Conservation (phyloP, 2,329 filamentous ascomycete genomes). For the Paraphoma sp. region DNA sequence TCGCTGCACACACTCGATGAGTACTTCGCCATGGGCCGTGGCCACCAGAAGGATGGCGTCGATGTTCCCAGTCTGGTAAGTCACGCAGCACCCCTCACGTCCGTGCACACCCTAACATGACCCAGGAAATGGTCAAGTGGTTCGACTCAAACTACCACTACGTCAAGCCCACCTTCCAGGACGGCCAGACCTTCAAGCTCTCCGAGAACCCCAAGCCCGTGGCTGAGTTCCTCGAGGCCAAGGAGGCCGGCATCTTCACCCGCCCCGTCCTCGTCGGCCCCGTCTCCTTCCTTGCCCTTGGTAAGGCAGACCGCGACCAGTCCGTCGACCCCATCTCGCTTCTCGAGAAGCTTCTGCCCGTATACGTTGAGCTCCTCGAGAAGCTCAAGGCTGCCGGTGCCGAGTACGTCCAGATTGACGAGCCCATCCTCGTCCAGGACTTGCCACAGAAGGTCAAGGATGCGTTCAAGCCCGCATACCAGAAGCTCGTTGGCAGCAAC, state of each 20-base stretch:
- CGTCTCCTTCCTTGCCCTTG: slow-evolving; percentile 96
- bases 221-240: slow-evolving; percentile 92
- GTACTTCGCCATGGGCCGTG: slow-evolving; percentile 99
- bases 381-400: slow-evolving; percentile 96
- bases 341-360: slow-evolving; percentile 88
- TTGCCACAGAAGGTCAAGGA: slow-evolving; percentile 88
- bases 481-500: slow-evolving; percentile 81
- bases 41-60: slow-evolving; percentile 91
- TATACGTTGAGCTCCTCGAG: slow-evolving; percentile 91
- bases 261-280: slow-evolving; percentile 94
- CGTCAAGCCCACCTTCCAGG: slow-evolving; percentile 97
- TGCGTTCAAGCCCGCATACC: slow-evolving; percentile 97
- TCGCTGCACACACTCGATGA: slow-evolving; percentile 88
- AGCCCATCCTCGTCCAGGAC: slow-evolving; percentile 96
- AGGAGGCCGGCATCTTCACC: slow-evolving; percentile 92
- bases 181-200: slow-evolving; percentile 96
- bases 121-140: slow-evolving; percentile 98
- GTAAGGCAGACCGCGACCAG: slow-evolving; percentile 97
- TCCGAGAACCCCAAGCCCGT: slow-evolving; percentile 89
- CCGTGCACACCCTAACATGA: slow-evolving; percentile 27
- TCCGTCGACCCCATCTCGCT: slow-evolving; percentile 91
- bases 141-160: slow-evolving; percentile 99
- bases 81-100: neutral
- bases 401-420: slow-evolving; percentile 96
- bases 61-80: slow-evolving; percentile 84